Conservation (phyloP, 495 filamentous ascomycete species). For the Chaetomium tenue region DNA sequence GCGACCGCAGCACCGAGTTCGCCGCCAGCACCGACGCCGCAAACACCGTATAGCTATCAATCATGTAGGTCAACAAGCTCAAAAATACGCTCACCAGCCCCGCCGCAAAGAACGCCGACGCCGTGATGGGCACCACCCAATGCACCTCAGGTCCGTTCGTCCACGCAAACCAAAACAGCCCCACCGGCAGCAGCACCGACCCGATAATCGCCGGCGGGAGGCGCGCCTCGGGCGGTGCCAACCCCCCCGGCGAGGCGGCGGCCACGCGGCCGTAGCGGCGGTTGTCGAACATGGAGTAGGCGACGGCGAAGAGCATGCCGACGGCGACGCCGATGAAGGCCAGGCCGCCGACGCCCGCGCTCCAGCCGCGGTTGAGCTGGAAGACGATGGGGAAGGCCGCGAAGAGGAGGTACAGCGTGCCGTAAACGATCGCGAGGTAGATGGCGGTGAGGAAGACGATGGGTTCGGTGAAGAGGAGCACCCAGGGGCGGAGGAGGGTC, state of each 20-base stretch:
- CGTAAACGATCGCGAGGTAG: conserved; percentile 75
- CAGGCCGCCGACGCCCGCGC: conserved; percentile 68
- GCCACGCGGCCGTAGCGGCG: conserved; percentile 54
- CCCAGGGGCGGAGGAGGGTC: conserved; percentile 64
- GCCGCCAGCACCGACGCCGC: conserved; percentile 78
- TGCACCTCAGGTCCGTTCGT: conserved; percentile 50
- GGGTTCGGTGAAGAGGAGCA: conserved; percentile 74
- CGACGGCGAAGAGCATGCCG: conserved; percentile 67
- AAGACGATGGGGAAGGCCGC: conserved; percentile 86
- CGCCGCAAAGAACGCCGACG: conserved; percentile 48
- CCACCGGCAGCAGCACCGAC: conserved; percentile 50
- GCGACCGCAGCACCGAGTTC: conserved; percentile 62
- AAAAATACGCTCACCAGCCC: conserved; percentile 63
- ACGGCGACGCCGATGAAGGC: conserved; percentile 78
- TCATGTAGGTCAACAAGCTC: conserved; percentile 73
- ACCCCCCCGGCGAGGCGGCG: conserved; percentile 49
- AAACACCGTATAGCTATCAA: conserved; percentile 77
- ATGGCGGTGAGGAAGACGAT: conserved; percentile 78
- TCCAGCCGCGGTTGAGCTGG: conserved; percentile 65
- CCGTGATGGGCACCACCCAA: conserved; percentile 54
- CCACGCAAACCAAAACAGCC: conserved; percentile 65
- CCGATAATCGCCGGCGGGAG: conserved; percentile 73
- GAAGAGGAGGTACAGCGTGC: conserved; percentile 86
- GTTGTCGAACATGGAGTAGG: conserved; percentile 68
- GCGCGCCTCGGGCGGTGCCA: conserved; percentile 71